phyloP scores from a whole-genome alignment of 2,329 filamentous ascomycete species.

The Erysiphe pulchra region DNA sequence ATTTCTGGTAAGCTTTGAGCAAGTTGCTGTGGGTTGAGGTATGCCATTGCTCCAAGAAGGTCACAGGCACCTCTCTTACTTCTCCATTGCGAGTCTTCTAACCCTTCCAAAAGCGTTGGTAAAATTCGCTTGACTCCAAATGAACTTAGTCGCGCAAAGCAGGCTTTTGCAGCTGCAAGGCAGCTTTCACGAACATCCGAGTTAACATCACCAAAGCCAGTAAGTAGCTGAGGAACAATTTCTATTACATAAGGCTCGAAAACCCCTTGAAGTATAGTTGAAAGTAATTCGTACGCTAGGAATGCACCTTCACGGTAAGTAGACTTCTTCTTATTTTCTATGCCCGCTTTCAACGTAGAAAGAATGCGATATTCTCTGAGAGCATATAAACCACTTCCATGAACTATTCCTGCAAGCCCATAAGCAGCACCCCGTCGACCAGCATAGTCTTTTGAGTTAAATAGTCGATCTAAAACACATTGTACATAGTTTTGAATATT shows the following conservation, averaged over 20 bases:
- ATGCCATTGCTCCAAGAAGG: slow-evolving; percentile 91
- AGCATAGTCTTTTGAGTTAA: slow-evolving; percentile 80
- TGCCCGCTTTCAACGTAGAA: slow-evolving; percentile 49
- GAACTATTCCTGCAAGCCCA: slow-evolving; percentile 71
- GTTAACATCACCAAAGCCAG: slow-evolving; percentile 69
- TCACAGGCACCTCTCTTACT: slow-evolving; percentile 98
- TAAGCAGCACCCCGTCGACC: slow-evolving; percentile 81
- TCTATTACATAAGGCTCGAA: slow-evolving; percentile 97
- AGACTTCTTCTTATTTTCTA: slow-evolving; percentile 87
- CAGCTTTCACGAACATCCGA: slow-evolving; percentile 81
- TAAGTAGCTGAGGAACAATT: slow-evolving; percentile 72
- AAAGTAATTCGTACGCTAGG: slow-evolving; percentile 73
- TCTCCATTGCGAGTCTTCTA: slow-evolving; percentile 91
- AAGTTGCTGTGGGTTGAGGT: slow-evolving; percentile 84
- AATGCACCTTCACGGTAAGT: slow-evolving; percentile 75
- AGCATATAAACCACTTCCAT: slow-evolving; percentile 61
- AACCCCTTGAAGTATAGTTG: slow-evolving; percentile 58
- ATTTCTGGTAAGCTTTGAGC: slow-evolving; percentile 84
- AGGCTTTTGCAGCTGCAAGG: slow-evolving; percentile 78
- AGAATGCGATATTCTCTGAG: slow-evolving; percentile 71
- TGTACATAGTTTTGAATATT: slow-evolving; percentile 60
- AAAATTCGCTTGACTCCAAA: slow-evolving; percentile 90
- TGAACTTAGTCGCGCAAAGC: slow-evolving; percentile 78
- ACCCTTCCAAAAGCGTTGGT: slow-evolving; percentile 68
- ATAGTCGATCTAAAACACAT: slow-evolving; percentile 54